Conservation (phyloP, 257 asterid species). For the Capsicum chinense region DNA sequence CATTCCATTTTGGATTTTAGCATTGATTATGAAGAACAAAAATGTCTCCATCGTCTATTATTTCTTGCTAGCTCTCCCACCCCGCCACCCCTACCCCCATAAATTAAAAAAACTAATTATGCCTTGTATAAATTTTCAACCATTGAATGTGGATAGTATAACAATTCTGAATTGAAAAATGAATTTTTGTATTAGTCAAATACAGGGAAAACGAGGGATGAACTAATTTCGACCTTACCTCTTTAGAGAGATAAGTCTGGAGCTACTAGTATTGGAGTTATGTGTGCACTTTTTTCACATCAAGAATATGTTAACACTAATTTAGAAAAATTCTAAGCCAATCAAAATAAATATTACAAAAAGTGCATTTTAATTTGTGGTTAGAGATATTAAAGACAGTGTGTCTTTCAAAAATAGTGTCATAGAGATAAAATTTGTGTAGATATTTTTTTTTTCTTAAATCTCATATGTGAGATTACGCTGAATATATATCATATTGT, state of each 20-base stretch:
- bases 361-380: not conserved
- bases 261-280: not conserved
- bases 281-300: slow-evolving; percentile 18
- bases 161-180: not conserved
- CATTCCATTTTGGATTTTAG: slow-evolving; percentile 15
- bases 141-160: not conserved
- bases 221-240: not conserved
- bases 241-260: not conserved
- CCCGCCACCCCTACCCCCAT: no score
- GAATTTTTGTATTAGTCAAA: not conserved
- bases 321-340: not conserved
- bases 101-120: not conserved
- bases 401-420: no score
- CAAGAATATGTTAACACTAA: not conserved
- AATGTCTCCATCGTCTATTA: slow-evolving; percentile 1
- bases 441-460: no score
- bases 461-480: no score
- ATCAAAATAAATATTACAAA: not conserved
- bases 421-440: no score
- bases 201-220: not conserved
- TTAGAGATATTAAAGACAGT: not conserved
- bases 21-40: not conserved
- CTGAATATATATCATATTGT: no score
- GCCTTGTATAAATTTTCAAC: not conserved
- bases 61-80: not conserved